These are phyloP conservation scores for Macrolepiota albuminosa DNA, from an alignment of 768 basidiomycete genomes.

Conservation along the genomic window DNA sequence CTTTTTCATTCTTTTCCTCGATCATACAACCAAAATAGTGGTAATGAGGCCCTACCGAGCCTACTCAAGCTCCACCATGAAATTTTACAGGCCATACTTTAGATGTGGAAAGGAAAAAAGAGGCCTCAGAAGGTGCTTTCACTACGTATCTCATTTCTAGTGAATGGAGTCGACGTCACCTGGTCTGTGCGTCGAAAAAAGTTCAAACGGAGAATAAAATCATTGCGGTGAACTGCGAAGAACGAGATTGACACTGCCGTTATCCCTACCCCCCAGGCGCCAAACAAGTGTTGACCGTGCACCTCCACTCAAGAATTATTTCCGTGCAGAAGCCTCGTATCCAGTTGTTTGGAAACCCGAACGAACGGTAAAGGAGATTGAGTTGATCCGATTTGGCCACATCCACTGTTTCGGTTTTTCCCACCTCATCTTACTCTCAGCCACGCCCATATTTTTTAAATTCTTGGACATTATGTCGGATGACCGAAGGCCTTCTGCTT, in stretches of 20 bases:
- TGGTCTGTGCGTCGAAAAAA: constrained; percentile 16
- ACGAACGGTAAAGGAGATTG: constrained; percentile 31
- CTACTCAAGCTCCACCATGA: background rate
- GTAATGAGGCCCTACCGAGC: background rate
- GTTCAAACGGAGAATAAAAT: constrained; percentile 23
- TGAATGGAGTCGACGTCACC: background rate
- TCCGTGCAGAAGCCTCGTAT: constrained; percentile 18
- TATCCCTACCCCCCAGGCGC: constrained; percentile 1
- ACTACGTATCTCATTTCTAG: background rate
- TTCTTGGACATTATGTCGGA: constrained; percentile 28
- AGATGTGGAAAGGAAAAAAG: background rate
- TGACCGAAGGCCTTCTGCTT: constrained; percentile 24
- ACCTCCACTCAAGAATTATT: background rate
- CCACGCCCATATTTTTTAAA: constrained; percentile 21
- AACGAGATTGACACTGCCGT: background rate
- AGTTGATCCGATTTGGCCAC: constrained; percentile 31
- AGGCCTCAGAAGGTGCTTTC: background rate
- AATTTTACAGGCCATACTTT: background rate
- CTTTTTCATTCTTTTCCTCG: background rate
- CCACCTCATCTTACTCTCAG: constrained; percentile 21
- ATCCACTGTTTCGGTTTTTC: constrained; percentile 39
- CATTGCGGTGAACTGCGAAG: constrained; percentile 13
- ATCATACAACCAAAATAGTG: background rate
- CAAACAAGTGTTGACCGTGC: background rate
- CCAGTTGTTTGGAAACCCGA: constrained; percentile 19